A percentile compares a stretch with the other conserved stretches of the same genome.
Conservation (phyloP, 1,284 basidiomycete species). For the Laetiporus sulphureus region DNA sequence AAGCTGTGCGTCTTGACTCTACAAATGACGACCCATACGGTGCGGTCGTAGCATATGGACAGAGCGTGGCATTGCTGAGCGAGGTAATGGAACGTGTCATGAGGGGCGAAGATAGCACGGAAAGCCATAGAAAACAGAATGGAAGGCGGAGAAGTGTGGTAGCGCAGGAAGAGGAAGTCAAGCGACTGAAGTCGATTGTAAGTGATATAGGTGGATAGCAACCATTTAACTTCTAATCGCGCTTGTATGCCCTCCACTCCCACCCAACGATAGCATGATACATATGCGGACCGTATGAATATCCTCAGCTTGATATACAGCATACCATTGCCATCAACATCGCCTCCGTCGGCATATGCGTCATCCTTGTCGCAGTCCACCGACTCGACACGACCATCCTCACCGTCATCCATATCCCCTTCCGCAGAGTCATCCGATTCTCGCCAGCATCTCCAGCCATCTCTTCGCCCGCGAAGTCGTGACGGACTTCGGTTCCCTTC, state of each 20-base stretch:
- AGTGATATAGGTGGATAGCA: constrained; percentile 28
- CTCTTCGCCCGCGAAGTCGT: constrained; percentile 24
- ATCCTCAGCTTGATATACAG: constrained; percentile 81
- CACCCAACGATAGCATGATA: constrained; percentile 63
- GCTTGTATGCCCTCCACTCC: neutral
- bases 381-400: constrained; percentile 45
- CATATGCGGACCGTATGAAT: constrained; percentile 84
- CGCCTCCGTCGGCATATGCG: constrained; percentile 46
- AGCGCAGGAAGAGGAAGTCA: constrained; percentile 80
- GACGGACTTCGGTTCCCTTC: constrained; percentile 26
- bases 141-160: constrained; percentile 70
- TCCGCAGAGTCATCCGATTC: constrained; percentile 43
- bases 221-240: constrained; percentile 6
- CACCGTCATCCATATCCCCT: constrained; percentile 46
- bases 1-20: constrained; percentile 75
- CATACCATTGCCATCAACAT: constrained; percentile 66
- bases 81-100: constrained; percentile 84
- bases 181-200: constrained; percentile 74
- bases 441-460: constrained; percentile 31
- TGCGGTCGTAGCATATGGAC: constrained; percentile 75
- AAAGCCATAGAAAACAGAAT: constrained; percentile 44
- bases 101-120: constrained; percentile 71
- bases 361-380: constrained; percentile 39
- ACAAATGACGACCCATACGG: constrained; percentile 78
- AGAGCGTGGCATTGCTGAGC: constrained; percentile 73